Evolutionary conservation across 1,284 basidiomycete species (phyloP).

Genomic region (Cutaneotrichosporon mucoides): DNA sequence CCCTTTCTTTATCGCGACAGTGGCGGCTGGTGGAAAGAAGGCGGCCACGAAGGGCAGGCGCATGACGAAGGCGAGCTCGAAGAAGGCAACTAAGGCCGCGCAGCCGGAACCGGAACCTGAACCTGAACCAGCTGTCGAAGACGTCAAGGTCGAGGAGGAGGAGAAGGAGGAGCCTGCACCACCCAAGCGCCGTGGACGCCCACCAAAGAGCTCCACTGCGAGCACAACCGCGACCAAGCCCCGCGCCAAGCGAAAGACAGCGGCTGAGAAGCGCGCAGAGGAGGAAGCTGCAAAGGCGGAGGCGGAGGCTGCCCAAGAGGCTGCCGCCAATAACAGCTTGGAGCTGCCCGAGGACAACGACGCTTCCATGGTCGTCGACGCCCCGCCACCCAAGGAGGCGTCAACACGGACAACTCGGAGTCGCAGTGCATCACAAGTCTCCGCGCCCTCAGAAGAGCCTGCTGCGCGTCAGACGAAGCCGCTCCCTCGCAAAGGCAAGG

Average conservation of each 20-base stretch:
- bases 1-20: slow-evolving; percentile 39
- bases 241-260: slow-evolving; percentile 5
- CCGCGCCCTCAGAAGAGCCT: neutral
- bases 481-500: slow-evolving; percentile 9
- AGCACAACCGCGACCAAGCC: slow-evolving; percentile 6
- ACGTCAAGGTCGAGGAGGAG: neutral
- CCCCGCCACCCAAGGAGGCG: neutral
- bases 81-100: neutral
- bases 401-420: neutral
- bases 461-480: slow-evolving; percentile 16
- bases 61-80: slow-evolving; percentile 1
- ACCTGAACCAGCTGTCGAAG: no score
- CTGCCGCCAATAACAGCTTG: neutral
- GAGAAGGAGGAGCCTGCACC: neutral
- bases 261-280: slow-evolving; percentile 13
- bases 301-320: neutral
- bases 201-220: slow-evolving; percentile 8
- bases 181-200: slow-evolving; percentile 6
- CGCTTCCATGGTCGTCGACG: slow-evolving; percentile 1
- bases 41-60: slow-evolving; percentile 1
- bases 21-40: slow-evolving; percentile 7
- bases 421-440: neutral
- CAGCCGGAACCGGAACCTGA: no score
- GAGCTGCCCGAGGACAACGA: neutral
- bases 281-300: slow-evolving; percentile 3